Evolutionary conservation across 2,329 filamentous ascomycete genomes (phyloP).

Genomic region (Biscogniauxia mediterranea): DNA sequence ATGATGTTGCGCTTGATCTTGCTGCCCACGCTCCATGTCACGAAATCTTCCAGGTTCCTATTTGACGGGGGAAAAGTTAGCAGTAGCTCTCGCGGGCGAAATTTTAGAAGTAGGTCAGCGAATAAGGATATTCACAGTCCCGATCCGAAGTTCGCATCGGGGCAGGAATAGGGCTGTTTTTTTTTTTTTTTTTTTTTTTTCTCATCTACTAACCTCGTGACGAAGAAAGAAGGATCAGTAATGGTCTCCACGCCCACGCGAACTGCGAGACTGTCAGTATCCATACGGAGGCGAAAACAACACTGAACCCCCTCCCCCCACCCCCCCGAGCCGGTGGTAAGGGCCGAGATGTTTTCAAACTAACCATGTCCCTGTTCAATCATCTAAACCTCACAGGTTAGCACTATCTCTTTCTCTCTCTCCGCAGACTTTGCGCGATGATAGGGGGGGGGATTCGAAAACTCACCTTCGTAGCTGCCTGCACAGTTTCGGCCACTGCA

Average conservation of each 20-base stretch:
- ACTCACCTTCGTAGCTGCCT: constrained; percentile 76
- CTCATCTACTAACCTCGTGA: constrained; percentile 56
- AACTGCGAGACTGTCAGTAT: constrained; percentile 45
- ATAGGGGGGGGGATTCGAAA: background rate
- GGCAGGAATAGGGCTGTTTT: no score
- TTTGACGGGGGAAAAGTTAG: background rate
- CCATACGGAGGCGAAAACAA: background rate
- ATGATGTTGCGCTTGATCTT: constrained; percentile 97
- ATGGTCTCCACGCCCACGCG: constrained; percentile 87
- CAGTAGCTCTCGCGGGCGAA: no score
- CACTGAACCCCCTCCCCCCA: no score
- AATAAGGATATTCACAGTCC: no score
- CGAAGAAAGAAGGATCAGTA: constrained; percentile 84
- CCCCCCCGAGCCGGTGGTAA: no score
- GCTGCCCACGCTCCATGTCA: constrained; percentile 92
- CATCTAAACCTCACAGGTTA: background rate
- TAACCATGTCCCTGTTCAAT: background rate
- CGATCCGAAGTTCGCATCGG: no score
- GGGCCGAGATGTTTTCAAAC: background rate
- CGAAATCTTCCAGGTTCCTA: constrained; percentile 82
- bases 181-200: background rate
- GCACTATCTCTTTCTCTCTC: background rate
- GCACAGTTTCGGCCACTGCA: constrained; percentile 83
- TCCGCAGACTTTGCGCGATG: no score
- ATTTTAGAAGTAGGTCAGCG: no score